Evolutionary conservation across 2,329 filamentous ascomycete genomes (phyloP).

Genomic region (Arthroderma sp.): DNA sequence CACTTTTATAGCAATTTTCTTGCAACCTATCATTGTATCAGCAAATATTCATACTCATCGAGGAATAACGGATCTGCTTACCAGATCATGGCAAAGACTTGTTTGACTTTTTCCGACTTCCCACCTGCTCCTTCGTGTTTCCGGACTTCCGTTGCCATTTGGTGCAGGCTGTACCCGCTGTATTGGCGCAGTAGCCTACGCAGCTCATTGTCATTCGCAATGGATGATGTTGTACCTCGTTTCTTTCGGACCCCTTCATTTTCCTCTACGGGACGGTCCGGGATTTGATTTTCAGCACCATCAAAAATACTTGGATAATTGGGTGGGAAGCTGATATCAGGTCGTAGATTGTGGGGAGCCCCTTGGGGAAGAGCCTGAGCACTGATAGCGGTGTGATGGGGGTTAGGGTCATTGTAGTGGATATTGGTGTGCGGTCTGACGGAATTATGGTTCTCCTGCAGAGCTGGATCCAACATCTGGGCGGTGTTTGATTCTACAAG

Average conservation of each 20-base stretch:
- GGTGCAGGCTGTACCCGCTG: slow-evolving; percentile 31
- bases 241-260: slow-evolving; percentile 33
- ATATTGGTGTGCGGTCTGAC: slow-evolving; percentile 23
- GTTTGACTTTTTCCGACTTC: slow-evolving; percentile 39
- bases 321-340: slow-evolving; percentile 18
- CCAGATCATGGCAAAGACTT: slow-evolving; percentile 41
- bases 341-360: slow-evolving; percentile 21
- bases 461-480: slow-evolving; percentile 23
- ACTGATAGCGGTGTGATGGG: slow-evolving; percentile 20
- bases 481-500: slow-evolving; percentile 25
- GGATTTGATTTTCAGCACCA: slow-evolving; percentile 29
- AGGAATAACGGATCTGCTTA: slow-evolving; percentile 17
- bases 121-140: slow-evolving; percentile 37
- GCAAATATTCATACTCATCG: neutral
- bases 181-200: slow-evolving; percentile 35
- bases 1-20: slow-evolving; percentile 35
- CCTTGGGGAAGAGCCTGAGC: slow-evolving; percentile 18
- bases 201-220: slow-evolving; percentile 37
- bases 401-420: slow-evolving; percentile 23
- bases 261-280: slow-evolving; percentile 26
- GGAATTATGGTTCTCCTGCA: slow-evolving; percentile 25
- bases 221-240: slow-evolving; percentile 34
- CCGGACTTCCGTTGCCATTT: slow-evolving; percentile 37
- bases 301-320: slow-evolving; percentile 31
- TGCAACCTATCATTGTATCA: slow-evolving; percentile 25